A percentile compares a stretch with the other conserved stretches of the same genome.
These are phyloP conservation scores for Boletellus ananas DNA, from an alignment of 768 basidiomycete genomes.

Conservation along the genomic window DNA sequence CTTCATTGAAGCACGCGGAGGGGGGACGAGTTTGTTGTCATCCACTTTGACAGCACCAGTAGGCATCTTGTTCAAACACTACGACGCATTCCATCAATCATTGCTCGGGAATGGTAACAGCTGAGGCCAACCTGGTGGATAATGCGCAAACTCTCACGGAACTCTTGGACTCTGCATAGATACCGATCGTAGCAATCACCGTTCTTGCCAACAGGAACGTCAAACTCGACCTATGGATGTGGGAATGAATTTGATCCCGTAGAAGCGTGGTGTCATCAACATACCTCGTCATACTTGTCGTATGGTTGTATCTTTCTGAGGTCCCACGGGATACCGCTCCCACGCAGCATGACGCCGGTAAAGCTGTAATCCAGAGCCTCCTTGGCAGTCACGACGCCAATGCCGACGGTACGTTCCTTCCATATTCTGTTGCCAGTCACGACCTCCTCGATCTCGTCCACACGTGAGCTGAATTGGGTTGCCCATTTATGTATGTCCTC, in stretches of 20 bases:
- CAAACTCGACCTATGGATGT: conserved; percentile 78
- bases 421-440: conserved; percentile 97
- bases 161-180: conserved; percentile 96
- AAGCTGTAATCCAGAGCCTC: conserved; percentile 91
- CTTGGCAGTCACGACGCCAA: conserved; percentile 89
- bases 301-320: conserved; percentile 88
- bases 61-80: conserved; percentile 98
- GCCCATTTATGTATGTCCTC: conserved; percentile 99
- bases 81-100: conserved; percentile 4
- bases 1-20: conserved; percentile 97
- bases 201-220: conserved; percentile 93
- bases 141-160: conserved; percentile 91
- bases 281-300: conserved; percentile 91
- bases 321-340: conserved; percentile 94
- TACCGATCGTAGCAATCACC: conserved; percentile 99
- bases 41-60: conserved; percentile 90
- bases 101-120: neutral
- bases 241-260: neutral
- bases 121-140: conserved; percentile 58
- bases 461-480: conserved; percentile 84
- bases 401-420: conserved; percentile 90
- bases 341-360: conserved; percentile 95
- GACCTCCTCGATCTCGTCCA: conserved; percentile 98
- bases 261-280: conserved; percentile 6
- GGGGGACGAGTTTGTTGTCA: conserved; percentile 96